Conservation (phyloP, 352 stramenopile genomes). For the Nothophytophthora sp. region DNA sequence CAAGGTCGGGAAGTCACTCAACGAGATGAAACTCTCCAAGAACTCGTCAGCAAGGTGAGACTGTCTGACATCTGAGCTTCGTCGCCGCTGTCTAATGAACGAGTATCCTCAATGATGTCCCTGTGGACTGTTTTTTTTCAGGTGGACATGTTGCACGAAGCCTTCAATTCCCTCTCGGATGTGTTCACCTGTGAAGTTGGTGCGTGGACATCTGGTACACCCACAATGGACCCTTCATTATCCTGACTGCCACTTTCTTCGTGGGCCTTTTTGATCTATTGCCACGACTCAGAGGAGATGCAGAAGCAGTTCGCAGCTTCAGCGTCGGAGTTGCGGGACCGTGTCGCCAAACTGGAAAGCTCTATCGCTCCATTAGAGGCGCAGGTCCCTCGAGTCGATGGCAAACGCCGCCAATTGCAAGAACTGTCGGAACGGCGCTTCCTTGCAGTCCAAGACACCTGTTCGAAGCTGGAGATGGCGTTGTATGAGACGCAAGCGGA, state of each 20-base stretch:
- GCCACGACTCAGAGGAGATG: slow-evolving; percentile 25
- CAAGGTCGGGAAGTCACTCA: slow-evolving; percentile 45
- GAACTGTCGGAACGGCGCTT: slow-evolving; percentile 42
- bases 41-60: slow-evolving; percentile 37
- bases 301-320: slow-evolving; percentile 24
- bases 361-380: slow-evolving; percentile 31
- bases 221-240: no score
- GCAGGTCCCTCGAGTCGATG: slow-evolving; percentile 35
- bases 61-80: not conserved
- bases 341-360: slow-evolving; percentile 35
- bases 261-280: not conserved
- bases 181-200: slow-evolving; percentile 55
- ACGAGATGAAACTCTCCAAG: slow-evolving; percentile 49
- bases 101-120: no score
- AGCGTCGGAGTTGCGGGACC: slow-evolving; percentile 27
- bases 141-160: slow-evolving; percentile 48
- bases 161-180: slow-evolving; percentile 61
- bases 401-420: slow-evolving; percentile 40
- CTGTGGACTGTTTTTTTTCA: slow-evolving; percentile 1
- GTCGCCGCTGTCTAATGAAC: not conserved
- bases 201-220: no score
- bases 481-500: slow-evolving; percentile 55
- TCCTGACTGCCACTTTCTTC: not conserved
- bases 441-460: slow-evolving; percentile 40
- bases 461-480: slow-evolving; percentile 48